These are phyloP conservation scores for Penstemon eatonii DNA, from an alignment of 257 asterid genomes.

Conservation along the genomic window DNA sequence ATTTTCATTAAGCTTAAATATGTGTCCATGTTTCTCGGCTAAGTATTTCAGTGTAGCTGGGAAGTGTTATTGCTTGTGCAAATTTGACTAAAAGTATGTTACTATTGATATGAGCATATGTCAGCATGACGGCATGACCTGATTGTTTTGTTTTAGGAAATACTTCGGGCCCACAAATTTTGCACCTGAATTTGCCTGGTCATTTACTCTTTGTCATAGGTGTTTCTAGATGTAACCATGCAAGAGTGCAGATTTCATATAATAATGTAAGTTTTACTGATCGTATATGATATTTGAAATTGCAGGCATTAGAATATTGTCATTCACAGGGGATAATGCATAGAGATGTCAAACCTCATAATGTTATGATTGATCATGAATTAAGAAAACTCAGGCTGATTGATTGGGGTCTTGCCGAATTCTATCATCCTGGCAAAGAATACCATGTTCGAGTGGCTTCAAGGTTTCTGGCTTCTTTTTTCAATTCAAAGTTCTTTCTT, in stretches of 20 bases:
- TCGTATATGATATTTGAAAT: background rate
- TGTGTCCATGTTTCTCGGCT: too few species aligned
- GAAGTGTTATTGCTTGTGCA: too few species aligned
- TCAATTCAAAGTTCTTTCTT: background rate
- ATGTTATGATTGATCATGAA: conserved; percentile 69
- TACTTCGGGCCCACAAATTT: too few species aligned
- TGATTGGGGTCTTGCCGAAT: conserved; percentile 74
- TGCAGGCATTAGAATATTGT: conserved; percentile 63
- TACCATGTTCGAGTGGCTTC: conserved; percentile 68
- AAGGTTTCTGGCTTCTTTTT: conserved; percentile 30
- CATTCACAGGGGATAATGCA: conserved; percentile 78
- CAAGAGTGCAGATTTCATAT: background rate
- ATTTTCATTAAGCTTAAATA: too few species aligned
- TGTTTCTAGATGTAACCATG: background rate
- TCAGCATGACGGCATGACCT: too few species aligned
- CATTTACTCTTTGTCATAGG: too few species aligned
- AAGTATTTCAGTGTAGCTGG: too few species aligned
- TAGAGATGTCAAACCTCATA: conserved; percentile 71
- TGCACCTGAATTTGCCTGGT: too few species aligned
- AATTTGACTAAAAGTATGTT: too few species aligned
- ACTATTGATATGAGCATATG: too few species aligned
- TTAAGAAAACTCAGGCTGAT: conserved; percentile 59
- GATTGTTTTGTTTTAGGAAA: too few species aligned
- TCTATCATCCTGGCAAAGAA: conserved; percentile 65
- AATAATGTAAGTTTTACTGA: background rate